phyloP scores from a whole-genome alignment of 768 basidiomycete species.

The Lactarius psammicola region DNA sequence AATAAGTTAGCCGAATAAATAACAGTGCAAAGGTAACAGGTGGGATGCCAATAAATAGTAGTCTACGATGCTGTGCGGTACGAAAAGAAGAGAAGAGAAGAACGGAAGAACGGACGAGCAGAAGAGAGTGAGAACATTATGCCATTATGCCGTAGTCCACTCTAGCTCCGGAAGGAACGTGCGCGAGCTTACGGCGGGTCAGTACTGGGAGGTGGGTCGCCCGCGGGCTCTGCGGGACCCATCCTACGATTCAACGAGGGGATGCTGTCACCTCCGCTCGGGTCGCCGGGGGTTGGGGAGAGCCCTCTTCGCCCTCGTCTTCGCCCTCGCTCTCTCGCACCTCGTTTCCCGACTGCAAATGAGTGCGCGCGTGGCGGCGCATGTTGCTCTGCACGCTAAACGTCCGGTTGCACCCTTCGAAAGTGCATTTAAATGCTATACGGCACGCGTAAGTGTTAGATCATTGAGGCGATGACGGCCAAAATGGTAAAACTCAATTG shows the following conservation, averaged over 20 bases:
- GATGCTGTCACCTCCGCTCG: neutral
- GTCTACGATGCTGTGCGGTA: constrained; percentile 19
- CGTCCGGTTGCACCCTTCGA: constrained; percentile 71
- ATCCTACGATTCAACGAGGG: constrained; percentile 10
- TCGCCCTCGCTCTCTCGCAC: constrained; percentile 21
- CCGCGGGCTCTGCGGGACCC: constrained; percentile 11
- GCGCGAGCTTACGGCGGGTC: constrained; percentile 6
- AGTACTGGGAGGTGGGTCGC: neutral
- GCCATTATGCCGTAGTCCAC: constrained; percentile 12
- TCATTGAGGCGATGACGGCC: constrained; percentile 18
- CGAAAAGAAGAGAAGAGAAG: constrained; percentile 12
- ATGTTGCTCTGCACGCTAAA: constrained; percentile 89
- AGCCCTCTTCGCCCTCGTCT: constrained; percentile 28
- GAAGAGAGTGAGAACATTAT: constrained; percentile 1
- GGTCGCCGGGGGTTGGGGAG: constrained; percentile 16
- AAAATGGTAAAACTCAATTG: constrained; percentile 2
- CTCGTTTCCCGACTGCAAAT: constrained; percentile 38
- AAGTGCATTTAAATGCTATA: constrained; percentile 72
- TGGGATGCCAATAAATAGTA: constrained; percentile 21
- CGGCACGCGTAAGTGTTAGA: constrained; percentile 13
- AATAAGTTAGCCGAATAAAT: constrained; percentile 28
- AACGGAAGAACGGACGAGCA: neutral
- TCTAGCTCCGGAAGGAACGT: constrained; percentile 11
- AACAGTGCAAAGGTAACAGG: constrained; percentile 20
- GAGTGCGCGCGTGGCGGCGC: constrained; percentile 80